Evolutionary conservation across 306 rosid species (phyloP), one percentile per base, ranked within the genome.

Genomic region (Mucuna pruriens): DNA sequence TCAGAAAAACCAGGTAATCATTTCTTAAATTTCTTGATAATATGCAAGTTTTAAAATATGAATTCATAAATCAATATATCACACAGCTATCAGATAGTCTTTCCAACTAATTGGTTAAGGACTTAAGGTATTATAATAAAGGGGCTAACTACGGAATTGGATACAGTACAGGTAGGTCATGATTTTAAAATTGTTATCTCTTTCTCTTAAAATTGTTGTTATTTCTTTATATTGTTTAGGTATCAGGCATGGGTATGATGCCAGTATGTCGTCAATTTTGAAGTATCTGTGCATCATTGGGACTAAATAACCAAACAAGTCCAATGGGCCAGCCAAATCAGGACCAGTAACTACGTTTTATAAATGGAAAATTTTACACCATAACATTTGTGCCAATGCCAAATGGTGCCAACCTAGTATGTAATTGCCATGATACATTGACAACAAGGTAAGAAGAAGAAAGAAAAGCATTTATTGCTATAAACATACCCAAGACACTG

Each of bases 401-500:
- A 64, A 71, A 54, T 71, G 7, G 55, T 45, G 31, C 22, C 40
- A 73, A 31, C 23, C 11, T 17, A 20, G 79, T 58, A 42, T 39
- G 76, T 26, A 73, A 74, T 62, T 42, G 31, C 17, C 79, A 70
- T 69, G 52, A 81, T 78, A 78, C 49, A 29, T 70, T 20, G 78
- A 42, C 31, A 11, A 42, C 70, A 49, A 26, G 68, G 51, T 12
- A 40, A 46, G 55, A 49, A 48, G 71, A 80, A 42, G 71, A 72
- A 38, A 45, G 61, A 71, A 73, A 55, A 76, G 61, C 71, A 65
- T 31, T 60, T 74, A 33, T 29, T 20, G 45, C 17, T 34, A 22
- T 69, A 51, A 70, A 52, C 85, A 72, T 87, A 93, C 99, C 99
- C 99, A 95, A 52, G 94, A 89, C 48, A 76, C 84, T 67, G 99